Evolutionary conservation across 169 alveolate genomes (phyloP).

Genomic region (Cryptosporidium canis): DNA sequence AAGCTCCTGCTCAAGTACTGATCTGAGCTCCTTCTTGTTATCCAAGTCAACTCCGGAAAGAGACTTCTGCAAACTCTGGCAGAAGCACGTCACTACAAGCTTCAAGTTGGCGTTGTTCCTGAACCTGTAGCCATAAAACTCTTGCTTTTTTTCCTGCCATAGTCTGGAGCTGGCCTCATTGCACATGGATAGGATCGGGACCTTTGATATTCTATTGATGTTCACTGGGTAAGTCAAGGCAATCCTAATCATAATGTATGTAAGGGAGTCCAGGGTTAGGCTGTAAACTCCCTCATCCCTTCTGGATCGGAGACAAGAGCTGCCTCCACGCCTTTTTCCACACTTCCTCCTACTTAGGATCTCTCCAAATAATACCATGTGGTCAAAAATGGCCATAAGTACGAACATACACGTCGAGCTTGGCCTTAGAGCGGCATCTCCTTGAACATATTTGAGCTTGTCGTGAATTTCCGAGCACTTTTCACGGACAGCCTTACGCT

Average conservation of each 20-base stretch:
- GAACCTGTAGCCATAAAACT: slow-evolving; percentile 11
- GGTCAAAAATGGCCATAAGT: slow-evolving; percentile 39
- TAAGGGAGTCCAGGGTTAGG: slow-evolving; percentile 33
- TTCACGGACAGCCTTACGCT: neutral
- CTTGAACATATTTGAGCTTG: slow-evolving; percentile 17
- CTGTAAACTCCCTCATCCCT: slow-evolving; percentile 11
- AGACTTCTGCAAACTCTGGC: neutral
- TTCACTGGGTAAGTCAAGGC: slow-evolving; percentile 48
- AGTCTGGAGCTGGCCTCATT: neutral
- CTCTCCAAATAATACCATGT: slow-evolving; percentile 62
- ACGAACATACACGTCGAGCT: slow-evolving; percentile 26
- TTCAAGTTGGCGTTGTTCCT: neutral
- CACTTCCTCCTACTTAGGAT: neutral
- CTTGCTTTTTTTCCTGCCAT: slow-evolving; percentile 18
- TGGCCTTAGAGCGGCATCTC: slow-evolving; percentile 50
- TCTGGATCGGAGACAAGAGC: neutral
- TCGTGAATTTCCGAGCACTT: neutral
- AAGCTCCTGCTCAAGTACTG: slow-evolving; percentile 3
- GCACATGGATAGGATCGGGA: slow-evolving; percentile 15
- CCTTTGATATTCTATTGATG: slow-evolving; percentile 23
- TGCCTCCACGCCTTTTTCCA: neutral
- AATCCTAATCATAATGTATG: slow-evolving; percentile 44
- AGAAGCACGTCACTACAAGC: slow-evolving; percentile 7
- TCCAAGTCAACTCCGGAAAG: slow-evolving; percentile 1
- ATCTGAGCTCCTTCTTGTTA: neutral